Evolutionary conservation across 1,284 basidiomycete species (phyloP), one percentile per base, ranked within the genome.

Genomic region (Xerocomus cyaneibrunnescens): DNA sequence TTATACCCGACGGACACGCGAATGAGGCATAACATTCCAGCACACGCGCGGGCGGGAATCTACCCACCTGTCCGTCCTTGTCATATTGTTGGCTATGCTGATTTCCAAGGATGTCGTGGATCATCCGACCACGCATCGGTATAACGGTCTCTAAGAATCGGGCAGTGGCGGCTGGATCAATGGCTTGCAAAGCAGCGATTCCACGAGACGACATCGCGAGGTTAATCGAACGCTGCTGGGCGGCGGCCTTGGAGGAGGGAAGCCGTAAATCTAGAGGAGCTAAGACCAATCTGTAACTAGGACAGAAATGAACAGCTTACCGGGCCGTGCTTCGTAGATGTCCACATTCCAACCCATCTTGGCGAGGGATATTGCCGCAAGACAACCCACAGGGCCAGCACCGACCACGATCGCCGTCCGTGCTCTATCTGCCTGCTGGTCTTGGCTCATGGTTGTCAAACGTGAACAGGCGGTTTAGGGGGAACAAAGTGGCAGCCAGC

Each of bases 101-200:
- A 59, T 76, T 78, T 50, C 91, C 89, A 60, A 81, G 74, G 51
- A 71, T 64, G 66, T 85, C 83, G 74, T 99, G 96, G 59, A 99
- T 94, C 93, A 98, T 97, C 48, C 97, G 80, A 28, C 91, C 94
- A 56, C 82, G 84, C 94, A 99, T 97, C 56, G 95, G 94, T 70
- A 98, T 94, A 25, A 87, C 87, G 39, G 86, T 80, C 57, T 84
- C 72, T 57, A 97, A 73, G 61, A 98, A 89, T 50, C 85, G 77
- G 55, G 85, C 79, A 23, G 89, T 85, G 45, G 89, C 78, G 32
- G 78, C 80, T 23, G 87, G 78, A 71, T 93, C 87, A 59, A 98
- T 83, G 45, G 85, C 83, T 61, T 86, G 78, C 38, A 98, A 76
- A 30, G 95, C 95, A 58, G 87, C 83, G 51, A 98, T 87, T 54